These are phyloP conservation scores for Capsaspora owczarzaki DNA, from an alignment of 78 protist species.

Conservation along the genomic window DNA sequence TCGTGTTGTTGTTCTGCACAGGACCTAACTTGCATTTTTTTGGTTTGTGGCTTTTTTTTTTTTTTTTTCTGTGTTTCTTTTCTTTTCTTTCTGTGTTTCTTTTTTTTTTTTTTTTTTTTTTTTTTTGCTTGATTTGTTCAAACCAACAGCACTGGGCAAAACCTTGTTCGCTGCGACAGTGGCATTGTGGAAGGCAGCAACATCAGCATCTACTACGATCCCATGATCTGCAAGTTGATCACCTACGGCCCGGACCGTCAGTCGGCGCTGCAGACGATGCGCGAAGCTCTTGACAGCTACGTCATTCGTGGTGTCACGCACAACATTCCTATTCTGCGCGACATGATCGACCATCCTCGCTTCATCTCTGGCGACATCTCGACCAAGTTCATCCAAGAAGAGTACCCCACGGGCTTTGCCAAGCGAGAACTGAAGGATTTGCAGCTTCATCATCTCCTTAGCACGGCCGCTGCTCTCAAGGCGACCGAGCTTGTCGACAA, in stretches of 20 bases:
- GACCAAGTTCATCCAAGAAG: conserved; percentile 79
- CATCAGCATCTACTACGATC: conserved; percentile 93
- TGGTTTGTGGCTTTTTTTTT: too few relatives aligned
- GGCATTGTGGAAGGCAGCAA: conserved; percentile 82
- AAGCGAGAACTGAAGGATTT: conserved; percentile 38
- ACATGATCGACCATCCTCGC: conserved; percentile 59
- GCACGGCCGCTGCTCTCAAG: conserved; percentile 9
- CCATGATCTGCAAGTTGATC: conserved; percentile 88
- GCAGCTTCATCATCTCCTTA: conserved; percentile 32
- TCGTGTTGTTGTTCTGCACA: too few relatives aligned
- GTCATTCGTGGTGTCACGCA: conserved; percentile 75
- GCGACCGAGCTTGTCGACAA: background rate
- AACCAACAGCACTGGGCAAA: too few relatives aligned
- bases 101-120: too few relatives aligned
- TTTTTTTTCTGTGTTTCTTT: too few relatives aligned
- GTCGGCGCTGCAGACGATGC: conserved; percentile 53
- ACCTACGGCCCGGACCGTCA: conserved; percentile 65
- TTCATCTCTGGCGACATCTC: conserved; percentile 67
- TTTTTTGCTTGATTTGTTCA: too few relatives aligned
- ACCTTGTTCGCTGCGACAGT: conserved; percentile 59
- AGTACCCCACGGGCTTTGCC: conserved; percentile 82
- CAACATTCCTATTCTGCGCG: conserved; percentile 83
- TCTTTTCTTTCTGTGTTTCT: too few relatives aligned
- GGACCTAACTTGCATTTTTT: too few relatives aligned
- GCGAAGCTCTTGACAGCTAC: conserved; percentile 81